Evolutionary conservation across 768 basidiomycete genomes (phyloP), one percentile per base, ranked within the genome.

Genomic region (Sporobolomyces pararoseus): DNA sequence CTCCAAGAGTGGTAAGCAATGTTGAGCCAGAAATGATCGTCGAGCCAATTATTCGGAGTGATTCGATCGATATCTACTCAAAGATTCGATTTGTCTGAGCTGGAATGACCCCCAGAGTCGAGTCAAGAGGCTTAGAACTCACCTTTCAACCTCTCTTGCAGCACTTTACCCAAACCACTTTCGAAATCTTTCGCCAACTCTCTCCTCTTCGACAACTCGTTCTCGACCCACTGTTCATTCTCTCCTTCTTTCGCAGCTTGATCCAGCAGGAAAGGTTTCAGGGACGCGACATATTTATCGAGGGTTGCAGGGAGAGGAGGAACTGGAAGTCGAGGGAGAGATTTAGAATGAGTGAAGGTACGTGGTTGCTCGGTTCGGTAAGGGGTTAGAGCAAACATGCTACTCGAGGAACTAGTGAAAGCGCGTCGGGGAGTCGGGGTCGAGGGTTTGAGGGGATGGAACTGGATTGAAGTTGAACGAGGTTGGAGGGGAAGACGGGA

Each of bases 11-110:
- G 86, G 79, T 98, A 98, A 1, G 90, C 86, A 75, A 88, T 88
- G 75, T 88, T 86, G 66, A 86, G 81, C 95, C 94, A 97, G 74
- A 95, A 87, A 65, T 89, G 91, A 78, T 97, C 93, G 72, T 94
- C 86, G 16, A 98, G 84, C 94, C 94, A 98, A 78, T 95, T 96
- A 78, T 87, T 82, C 0, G 91, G 90, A 10, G 92, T 93, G 1
- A 82, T 81, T 73, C 83, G 86, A 80, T 95, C 92, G 59, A 96
- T 84, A 35, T 89, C 91, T 87, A 79, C 58, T 62, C 46, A 12
- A 12, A n/a, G n/a, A n/a, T n/a, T n/a, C n/a, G n/a, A n/a, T n/a
- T n/a, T n/a, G n/a, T n/a, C n/a, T n/a, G n/a, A n/a, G n/a, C n/a
- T n/a, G n/a, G n/a, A n/a, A n/a, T n/a, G n/a, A n/a, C n/a, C n/a